A percentile compares a stretch with the other conserved stretches of the same genome.
Evolutionary conservation across 2,329 filamentous ascomycete species (phyloP).

Genomic region (Hymenoscyphus linearis): DNA sequence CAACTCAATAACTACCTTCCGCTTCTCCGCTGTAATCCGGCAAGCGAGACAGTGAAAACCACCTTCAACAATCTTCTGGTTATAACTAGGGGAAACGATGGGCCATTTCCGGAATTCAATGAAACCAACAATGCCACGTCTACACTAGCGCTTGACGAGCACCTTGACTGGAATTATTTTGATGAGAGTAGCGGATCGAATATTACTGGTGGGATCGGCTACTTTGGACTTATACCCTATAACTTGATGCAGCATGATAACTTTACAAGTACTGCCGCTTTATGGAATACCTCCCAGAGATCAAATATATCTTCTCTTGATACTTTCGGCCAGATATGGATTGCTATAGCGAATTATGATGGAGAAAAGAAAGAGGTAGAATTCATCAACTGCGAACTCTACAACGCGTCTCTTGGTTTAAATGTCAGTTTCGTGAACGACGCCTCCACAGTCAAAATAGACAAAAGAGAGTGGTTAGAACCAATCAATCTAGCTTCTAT

Average conservation of each 20-base stretch:
- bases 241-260: too few species aligned
- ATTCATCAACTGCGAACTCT: not conserved
- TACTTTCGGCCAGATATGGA: not conserved
- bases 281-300: too few species aligned
- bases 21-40: not conserved
- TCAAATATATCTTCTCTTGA: not conserved
- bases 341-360: not conserved
- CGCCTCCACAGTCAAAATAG: not conserved
- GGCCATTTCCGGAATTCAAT: too few species aligned
- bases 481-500: not conserved
- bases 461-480: not conserved
- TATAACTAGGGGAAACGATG: too few species aligned
- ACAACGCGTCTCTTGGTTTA: not conserved
- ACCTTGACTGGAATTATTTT: too few species aligned
- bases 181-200: too few species aligned
- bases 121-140: too few species aligned
- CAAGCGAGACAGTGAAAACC: not conserved
- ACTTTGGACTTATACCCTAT: too few species aligned
- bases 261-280: too few species aligned
- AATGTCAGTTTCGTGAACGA: not conserved
- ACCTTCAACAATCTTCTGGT: not conserved
- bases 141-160: too few species aligned
- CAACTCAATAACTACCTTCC: not conserved
- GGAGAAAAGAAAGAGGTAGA: not conserved
- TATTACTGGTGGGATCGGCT: too few species aligned